Conservation (phyloP, 345 rosid genomes). For the Sonneratia caseolaris region DNA sequence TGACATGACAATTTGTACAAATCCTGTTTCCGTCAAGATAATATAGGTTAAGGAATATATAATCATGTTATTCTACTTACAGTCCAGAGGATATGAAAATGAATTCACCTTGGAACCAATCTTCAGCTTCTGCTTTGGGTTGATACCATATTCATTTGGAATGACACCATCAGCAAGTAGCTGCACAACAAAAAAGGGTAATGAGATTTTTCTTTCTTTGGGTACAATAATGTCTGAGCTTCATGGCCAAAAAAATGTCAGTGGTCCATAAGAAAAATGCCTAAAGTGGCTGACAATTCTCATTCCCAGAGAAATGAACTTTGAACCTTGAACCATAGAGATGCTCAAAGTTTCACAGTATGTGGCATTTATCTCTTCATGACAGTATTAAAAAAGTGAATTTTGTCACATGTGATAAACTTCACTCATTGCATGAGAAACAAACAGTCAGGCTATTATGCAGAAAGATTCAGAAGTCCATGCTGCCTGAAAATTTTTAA, state of each 20-base stretch:
- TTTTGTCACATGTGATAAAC: background rate
- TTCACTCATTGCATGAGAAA: background rate
- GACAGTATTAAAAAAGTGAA: background rate
- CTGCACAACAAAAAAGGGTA: conserved; percentile 33
- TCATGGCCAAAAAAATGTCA: background rate
- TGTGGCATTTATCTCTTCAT: background rate
- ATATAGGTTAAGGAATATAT: background rate
- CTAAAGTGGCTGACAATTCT: background rate
- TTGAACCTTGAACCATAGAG: background rate
- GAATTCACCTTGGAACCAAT: conserved; percentile 88
- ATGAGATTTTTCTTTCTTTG: conserved; percentile 1
- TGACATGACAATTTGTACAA: background rate
- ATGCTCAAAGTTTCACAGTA: background rate
- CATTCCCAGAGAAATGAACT: background rate
- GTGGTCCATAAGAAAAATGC: background rate
- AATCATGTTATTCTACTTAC: background rate
- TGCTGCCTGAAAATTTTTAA: background rate
- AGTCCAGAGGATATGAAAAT: background rate
- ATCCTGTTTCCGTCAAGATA: background rate
- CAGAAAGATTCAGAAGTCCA: background rate
- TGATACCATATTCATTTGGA: conserved; percentile 97
- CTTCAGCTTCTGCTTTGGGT: conserved; percentile 89
- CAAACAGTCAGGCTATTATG: background rate
- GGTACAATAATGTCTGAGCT: no score
- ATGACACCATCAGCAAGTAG: conserved; percentile 98